Base-by-base conservation (phyloP, 2,329 filamentous ascomycete species). In the Lecanicillium sp. region DNA sequence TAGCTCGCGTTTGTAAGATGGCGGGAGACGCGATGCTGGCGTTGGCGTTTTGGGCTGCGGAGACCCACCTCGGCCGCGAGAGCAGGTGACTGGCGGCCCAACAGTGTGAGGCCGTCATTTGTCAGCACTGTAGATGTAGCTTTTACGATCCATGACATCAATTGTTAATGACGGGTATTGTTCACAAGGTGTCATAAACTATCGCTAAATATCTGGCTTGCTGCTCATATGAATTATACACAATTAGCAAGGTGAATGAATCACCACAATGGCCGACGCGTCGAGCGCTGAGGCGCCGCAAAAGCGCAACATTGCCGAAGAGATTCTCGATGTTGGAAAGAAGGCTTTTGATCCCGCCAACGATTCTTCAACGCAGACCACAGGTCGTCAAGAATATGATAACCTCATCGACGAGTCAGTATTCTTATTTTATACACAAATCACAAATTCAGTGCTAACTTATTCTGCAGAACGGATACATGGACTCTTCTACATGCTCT, bases 401-500 rank as follows among this genome's bases (percentile, higher is more conserved):
- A 54, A 63, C n/a, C 54, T 75, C 32, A 57, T 77, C 20, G 59
- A 67, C 38, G 67, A 60, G 73, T 75, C 60, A 48, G 61, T 38
- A 9, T 33, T 14, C n/a, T 15, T 16, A 4, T 15, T 19, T 29
- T 3, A 25, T 4, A 2, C 15, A 17, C 9, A 25, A 16, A 18
- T 29, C 2, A 19, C 14, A 9, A 40, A 8, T 18, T 11, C 6
- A 27, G 17, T 22, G 20, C 15, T 27, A 30, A 13, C 12, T 29
- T 4, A 15, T 6, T 4, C n/a, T 11, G 8, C 44, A 65, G 62
- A 22, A 53, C 55, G 5, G 51, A 55, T 16, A 55, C 70, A 22
- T 73, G 73, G 49, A 67, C 63, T 19, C 65, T 85, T 8, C 60
- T 85, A 16, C 75, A 73, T 8, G 67, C 75, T 4, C 57, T 86